Conservation (phyloP, 495 filamentous ascomycete species). For the Staphylotrichum tortipilum region DNA sequence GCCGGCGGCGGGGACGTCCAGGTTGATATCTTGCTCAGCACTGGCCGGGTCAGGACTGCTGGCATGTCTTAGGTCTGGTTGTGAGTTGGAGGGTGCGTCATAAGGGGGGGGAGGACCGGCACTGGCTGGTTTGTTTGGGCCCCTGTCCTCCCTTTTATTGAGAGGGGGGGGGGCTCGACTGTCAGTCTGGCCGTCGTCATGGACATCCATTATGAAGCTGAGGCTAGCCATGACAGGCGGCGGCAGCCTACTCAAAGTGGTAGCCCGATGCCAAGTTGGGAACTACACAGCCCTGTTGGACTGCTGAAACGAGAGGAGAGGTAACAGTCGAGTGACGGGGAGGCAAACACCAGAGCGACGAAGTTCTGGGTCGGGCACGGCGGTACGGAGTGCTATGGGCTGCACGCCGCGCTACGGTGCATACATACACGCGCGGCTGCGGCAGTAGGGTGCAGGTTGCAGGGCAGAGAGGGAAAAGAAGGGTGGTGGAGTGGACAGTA, state of each 20-base stretch:
- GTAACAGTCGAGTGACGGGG: conserved; percentile 23
- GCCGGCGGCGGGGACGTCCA: conserved; percentile 17
- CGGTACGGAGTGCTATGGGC: too few relatives aligned
- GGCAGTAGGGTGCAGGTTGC: conserved; percentile 12
- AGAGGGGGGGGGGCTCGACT: conserved; percentile 16
- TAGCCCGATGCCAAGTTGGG: conserved; percentile 32
- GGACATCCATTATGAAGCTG: conserved; percentile 41
- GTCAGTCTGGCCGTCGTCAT: conserved; percentile 29
- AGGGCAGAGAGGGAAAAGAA: conserved; percentile 3
- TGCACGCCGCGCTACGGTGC: too few relatives aligned
- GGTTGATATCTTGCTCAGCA: conserved; percentile 24
- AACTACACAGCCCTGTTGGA: conserved; percentile 30
- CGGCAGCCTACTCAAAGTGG: conserved; percentile 32
- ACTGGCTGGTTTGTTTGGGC: conserved; percentile 29
- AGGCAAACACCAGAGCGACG: conserved; percentile 18
- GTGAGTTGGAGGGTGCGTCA: conserved; percentile 17
- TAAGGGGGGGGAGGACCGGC: conserved; percentile 14
- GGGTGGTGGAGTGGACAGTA: neutral
- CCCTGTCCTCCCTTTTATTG: conserved; percentile 33
- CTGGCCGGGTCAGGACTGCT: conserved; percentile 15
- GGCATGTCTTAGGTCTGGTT: conserved; percentile 19
- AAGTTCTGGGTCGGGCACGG: conserved; percentile 10
- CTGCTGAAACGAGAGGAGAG: conserved; percentile 21
- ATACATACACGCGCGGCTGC: conserved; percentile 27
- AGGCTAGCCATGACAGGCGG: conserved; percentile 39